Evolutionary conservation across 306 rosid species (phyloP).

Genomic region (Inga laurina): DNA sequence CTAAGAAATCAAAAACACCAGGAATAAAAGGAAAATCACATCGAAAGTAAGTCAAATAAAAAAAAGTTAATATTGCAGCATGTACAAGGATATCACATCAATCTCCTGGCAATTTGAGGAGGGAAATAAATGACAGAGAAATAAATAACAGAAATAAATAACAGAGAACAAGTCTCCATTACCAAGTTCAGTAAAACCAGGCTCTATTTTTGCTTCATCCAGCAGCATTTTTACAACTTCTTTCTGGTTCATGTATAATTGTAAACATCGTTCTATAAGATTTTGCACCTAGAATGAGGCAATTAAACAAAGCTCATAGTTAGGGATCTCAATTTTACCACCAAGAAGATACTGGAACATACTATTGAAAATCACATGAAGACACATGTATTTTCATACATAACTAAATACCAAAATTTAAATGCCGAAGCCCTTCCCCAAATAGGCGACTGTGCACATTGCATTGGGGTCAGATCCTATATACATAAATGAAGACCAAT

Average conservation of each 20-base stretch:
- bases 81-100: neutral
- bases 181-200: conserved; percentile 93
- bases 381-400: neutral
- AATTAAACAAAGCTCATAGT: conserved; percentile 14
- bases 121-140: neutral
- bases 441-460: neutral
- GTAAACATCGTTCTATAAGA: conserved; percentile 90
- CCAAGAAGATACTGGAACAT: neutral
- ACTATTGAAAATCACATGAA: neutral
- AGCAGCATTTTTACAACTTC: conserved; percentile 77
- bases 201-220: conserved; percentile 85
- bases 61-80: neutral
- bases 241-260: conserved; percentile 83
- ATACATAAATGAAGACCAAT: neutral
- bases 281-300: conserved; percentile 69
- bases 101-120: neutral
- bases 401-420: neutral
- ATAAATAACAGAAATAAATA: neutral
- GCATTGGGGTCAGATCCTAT: neutral
- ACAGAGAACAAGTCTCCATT: conserved; percentile 24
- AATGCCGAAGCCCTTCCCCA: neutral
- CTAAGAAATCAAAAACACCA: neutral
- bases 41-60: neutral
- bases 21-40: neutral
- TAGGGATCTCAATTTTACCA: neutral